These are phyloP conservation scores for Coniella vitis DNA, from an alignment of 2,329 filamentous ascomycete species.

Conservation along the genomic window DNA sequence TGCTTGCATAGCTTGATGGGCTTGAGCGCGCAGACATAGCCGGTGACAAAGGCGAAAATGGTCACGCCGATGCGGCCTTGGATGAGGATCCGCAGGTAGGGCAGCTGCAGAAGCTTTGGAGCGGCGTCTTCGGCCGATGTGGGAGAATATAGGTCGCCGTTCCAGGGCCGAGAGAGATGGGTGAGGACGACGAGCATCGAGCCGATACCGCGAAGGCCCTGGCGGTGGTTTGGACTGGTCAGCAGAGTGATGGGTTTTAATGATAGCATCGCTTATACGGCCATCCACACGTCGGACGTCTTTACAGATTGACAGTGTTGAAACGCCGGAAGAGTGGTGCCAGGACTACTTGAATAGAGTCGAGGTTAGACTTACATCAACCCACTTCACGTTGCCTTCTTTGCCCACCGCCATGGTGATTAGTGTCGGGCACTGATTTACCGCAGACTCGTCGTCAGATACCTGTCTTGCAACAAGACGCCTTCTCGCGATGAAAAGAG, in stretches of 20 bases:
- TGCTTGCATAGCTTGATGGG: slow-evolving; percentile 48
- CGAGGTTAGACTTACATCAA: slow-evolving; percentile 41
- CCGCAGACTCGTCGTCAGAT: too few species aligned
- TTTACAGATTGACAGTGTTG: too few species aligned
- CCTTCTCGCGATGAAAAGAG: too few species aligned
- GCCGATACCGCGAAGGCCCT: slow-evolving; percentile 51
- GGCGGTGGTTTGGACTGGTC: background rate
- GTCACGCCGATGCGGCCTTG: slow-evolving; percentile 60
- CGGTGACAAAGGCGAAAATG: slow-evolving; percentile 59
- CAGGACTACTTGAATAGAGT: background rate
- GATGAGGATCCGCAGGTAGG: slow-evolving; percentile 50
- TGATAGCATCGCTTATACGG: too few species aligned
- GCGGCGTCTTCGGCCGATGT: slow-evolving; percentile 34
- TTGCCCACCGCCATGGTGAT: slow-evolving; percentile 34
- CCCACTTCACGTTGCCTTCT: slow-evolving; percentile 51
- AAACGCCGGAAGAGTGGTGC: too few species aligned
- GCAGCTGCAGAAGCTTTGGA: slow-evolving; percentile 48
- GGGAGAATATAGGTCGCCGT: slow-evolving; percentile 42
- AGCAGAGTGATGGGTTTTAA: background rate
- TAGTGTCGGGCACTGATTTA: background rate
- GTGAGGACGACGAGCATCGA: slow-evolving; percentile 49
- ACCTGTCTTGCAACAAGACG: too few species aligned
- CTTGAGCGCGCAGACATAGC: slow-evolving; percentile 58
- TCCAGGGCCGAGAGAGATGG: slow-evolving; percentile 46
- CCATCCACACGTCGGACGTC: too few species aligned